Evolutionary conservation across 2,329 filamentous ascomycete genomes (phyloP).

Genomic region (Pezicula rhizophila): DNA sequence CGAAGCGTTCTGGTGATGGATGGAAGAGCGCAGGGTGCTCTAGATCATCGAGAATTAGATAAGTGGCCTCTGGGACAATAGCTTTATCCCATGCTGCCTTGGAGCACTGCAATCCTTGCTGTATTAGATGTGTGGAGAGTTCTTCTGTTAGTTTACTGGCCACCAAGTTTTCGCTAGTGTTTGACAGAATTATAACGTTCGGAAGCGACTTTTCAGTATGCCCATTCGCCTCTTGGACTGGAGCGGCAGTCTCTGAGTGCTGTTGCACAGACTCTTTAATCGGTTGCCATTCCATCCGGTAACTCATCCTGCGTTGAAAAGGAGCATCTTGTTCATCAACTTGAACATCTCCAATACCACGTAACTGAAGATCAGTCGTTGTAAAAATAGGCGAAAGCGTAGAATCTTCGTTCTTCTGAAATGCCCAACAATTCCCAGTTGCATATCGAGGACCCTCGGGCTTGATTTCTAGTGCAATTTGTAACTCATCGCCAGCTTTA

Average conservation of each 20-base stretch:
- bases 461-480: not conserved
- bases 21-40: not conserved
- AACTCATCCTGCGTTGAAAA: conserved; percentile 2
- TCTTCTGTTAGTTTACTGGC: not conserved
- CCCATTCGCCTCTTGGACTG: no score
- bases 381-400: not conserved
- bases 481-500: conserved; percentile 4
- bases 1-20: not conserved
- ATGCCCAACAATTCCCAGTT: conserved; percentile 4
- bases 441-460: conserved; percentile 4
- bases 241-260: no score
- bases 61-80: not conserved
- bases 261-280: no score
- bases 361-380: not conserved
- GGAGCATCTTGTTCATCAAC: not conserved
- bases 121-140: not conserved
- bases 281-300: conserved; percentile 1
- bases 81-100: not conserved
- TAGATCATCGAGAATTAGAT: conserved; percentile 1
- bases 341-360: conserved; percentile 3
- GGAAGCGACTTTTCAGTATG: not conserved
- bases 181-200: not conserved
- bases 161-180: not conserved
- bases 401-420: not conserved
- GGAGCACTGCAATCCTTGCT: not conserved